Base-by-base conservation (phyloP, 2,329 filamentous ascomycete genomes). In the Paraphoma sp. region DNA sequence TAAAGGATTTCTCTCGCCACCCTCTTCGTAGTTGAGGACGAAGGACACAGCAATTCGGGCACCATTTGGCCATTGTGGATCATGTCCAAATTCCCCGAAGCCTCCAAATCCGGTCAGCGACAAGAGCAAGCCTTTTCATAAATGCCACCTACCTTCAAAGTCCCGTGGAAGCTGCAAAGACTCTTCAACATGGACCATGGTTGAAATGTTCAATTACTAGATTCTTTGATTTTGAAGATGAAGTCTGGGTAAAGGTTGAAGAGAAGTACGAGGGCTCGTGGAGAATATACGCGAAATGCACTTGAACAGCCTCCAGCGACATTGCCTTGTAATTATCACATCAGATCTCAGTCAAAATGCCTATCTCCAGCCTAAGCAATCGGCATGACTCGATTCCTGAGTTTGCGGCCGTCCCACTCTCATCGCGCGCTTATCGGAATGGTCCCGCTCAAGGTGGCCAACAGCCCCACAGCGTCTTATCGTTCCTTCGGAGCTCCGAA, bases 1-100 rank as follows among this genome's bases (percentile, higher is more conserved):
- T 42, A 72, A 53, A 6, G 72, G 68, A 33, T 64, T 68, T n/a
- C 72, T 64, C 56, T 78, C 74, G 3, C 72, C 68, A 17, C 69
- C 69, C 49, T 71, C 59, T 38, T 77, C 76, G 48, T 77, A 78
- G 56, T 78, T 78, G 38, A 77, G 70, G 11, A 76, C 74, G 52
- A 77, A 77, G 1, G 72, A 76, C 0, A 78, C 68, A 8, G 74
- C 74, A 31, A 78, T 76, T 38, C 73, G 73, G 18, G 75, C 75
- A 23, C 64, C 62, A 36, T 75, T 73, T 11, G 75, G 76, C 75
- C 76, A 78, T 56, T 72, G 64, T 4, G 71, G 60, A 33, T 75
- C 60, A 40, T 79, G 68, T 0, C 77, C 74, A 23, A 71, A 65
- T 51, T 79, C 78, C 18, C 79, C 78, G 52, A 79, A 80, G 8